Base-by-base conservation (phyloP, 768 basidiomycete genomes). In the Stropharia rugosoannulata region DNA sequence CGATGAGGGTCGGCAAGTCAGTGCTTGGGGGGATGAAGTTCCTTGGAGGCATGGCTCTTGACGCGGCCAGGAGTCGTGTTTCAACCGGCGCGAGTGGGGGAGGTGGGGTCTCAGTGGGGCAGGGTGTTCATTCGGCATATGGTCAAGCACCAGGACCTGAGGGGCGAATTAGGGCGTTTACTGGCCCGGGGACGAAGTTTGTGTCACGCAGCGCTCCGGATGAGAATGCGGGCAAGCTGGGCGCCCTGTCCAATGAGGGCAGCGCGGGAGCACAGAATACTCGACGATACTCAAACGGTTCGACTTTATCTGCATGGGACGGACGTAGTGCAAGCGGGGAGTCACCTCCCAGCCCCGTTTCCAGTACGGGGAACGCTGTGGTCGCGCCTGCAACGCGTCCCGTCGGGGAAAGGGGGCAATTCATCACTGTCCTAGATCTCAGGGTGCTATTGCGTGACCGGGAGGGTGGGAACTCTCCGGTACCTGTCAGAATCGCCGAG, bases 121-220 rank as follows among this genome's bases (percentile, higher is more conserved):
- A 22, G 29, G 29, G 29, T 7, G 29, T 10, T 32, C 5, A 10
- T 32, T 10, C 29, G 29, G 29, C 7, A 32, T 32, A 32, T 7
- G 29, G 29, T 7, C 29, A 32, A 3, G 41, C 44, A 2, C 38
- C 39, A 11, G 44, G 54, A 15, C 58, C 54, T 13, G 58, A 56
- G 42, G 55, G 54, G 27, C 19, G 56, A 0, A 38, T 55, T 4
- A 53, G 53, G 13, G 55, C 47, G 6, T 56, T 43, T 37, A 55
- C 52, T 27, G 22, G 49, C 44, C 41, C 53, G 12, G 53, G 40
- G 18, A 22, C n/a, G 25, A 41, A 40, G 38, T 53, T 84, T 61
- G 84, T 84, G 64, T 87, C 86, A 47, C 73, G 80, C 66, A 87
- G 85, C 62, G 85, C 86, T 0, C 87, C 87, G 7, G 79, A 78